These are phyloP conservation scores for Plasmodium adleri DNA, from an alignment of 169 alveolate species.

Conservation along the genomic window DNA sequence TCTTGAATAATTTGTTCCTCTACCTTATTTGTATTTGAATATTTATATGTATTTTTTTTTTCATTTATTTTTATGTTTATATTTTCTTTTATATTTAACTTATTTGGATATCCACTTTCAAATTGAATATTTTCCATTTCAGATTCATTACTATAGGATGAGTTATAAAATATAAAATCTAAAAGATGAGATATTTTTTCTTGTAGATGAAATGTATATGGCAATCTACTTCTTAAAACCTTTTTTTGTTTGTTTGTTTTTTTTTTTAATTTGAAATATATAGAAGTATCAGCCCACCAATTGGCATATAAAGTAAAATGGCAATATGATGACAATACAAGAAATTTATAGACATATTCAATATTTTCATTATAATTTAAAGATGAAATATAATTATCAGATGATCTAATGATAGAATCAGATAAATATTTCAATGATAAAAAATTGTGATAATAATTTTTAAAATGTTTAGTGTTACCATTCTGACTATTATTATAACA, in stretches of 20 bases:
- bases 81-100: no score
- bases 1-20: neutral
- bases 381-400: constrained; percentile 39
- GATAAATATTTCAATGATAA: constrained; percentile 17
- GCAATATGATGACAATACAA: constrained; percentile 28
- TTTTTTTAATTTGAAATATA: constrained; percentile 17
- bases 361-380: neutral
- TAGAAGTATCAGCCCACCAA: constrained; percentile 69
- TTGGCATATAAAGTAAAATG: constrained; percentile 40
- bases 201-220: constrained; percentile 22
- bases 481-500: neutral
- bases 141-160: no score
- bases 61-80: no score
- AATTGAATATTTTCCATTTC: no score
- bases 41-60: no score
- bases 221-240: constrained; percentile 27
- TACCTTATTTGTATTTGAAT: neutral
- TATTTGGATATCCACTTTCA: no score
- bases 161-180: constrained; percentile 1
- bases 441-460: constrained; percentile 21
- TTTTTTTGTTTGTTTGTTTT: constrained; percentile 22
- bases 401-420: constrained; percentile 17
- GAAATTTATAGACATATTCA: constrained; percentile 8
- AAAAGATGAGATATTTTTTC: constrained; percentile 55
- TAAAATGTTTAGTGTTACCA: neutral